A percentile compares a stretch with the other conserved stretches of the same genome.
phyloP scores from a whole-genome alignment of 2,329 filamentous ascomycete species.

The Chaetothyriales sp. region DNA sequence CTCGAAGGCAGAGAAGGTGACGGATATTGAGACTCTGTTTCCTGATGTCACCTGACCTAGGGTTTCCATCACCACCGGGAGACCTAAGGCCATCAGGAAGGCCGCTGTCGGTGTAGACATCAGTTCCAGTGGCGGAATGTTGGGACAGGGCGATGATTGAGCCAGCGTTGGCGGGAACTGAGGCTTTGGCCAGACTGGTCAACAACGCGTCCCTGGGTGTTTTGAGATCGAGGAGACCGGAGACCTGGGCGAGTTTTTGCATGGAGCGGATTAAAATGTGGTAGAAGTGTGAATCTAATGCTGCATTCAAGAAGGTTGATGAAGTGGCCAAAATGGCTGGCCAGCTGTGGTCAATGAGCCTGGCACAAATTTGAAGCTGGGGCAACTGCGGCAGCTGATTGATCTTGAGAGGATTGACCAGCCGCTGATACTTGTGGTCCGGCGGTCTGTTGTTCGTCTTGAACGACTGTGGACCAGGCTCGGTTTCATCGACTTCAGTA shows the following conservation, averaged over 20 bases:
- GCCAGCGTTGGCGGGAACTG: conserved; percentile 62
- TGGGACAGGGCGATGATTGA: conserved; percentile 6
- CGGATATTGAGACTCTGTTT: conserved; percentile 59
- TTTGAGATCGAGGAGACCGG: conserved; percentile 67
- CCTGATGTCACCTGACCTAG: conserved; percentile 26
- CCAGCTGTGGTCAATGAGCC: conserved; percentile 85
- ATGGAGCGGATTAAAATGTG: conserved; percentile 83
- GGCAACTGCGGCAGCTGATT: conserved; percentile 56
- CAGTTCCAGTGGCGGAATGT: not conserved
- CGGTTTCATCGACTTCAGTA: conserved; percentile 7
- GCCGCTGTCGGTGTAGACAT: not conserved
- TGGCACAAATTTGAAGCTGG: conserved; percentile 64
- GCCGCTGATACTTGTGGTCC: conserved; percentile 61
- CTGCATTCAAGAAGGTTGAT: conserved; percentile 86
- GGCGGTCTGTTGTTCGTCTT: conserved; percentile 34
- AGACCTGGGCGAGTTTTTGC: conserved; percentile 89
- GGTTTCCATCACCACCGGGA: not conserved
- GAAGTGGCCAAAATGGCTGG: conserved; percentile 87
- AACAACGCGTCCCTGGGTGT: conserved; percentile 90
- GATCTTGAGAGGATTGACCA: conserved; percentile 68
- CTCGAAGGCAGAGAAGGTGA: conserved; percentile 79
- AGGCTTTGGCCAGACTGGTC: conserved; percentile 83
- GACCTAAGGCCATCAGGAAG: not conserved
- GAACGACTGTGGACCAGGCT: not conserved
- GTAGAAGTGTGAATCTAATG: conserved; percentile 86